Base-by-base conservation (phyloP, 2,329 filamentous ascomycete genomes). In the Fusarium sarcochroum region DNA sequence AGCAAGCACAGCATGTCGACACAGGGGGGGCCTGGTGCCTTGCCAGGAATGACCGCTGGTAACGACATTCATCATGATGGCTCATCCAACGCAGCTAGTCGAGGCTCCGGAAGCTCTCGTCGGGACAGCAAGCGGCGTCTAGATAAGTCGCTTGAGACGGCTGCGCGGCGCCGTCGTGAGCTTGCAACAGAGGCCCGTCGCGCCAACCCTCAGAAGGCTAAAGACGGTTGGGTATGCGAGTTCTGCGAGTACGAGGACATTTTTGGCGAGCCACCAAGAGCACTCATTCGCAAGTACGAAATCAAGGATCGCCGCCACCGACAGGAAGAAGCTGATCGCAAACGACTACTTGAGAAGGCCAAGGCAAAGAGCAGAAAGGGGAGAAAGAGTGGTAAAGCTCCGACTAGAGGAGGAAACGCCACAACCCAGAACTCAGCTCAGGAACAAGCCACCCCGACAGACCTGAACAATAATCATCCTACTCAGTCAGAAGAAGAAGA, bases 241-340 rank as follows among this genome's bases (percentile, higher is more conserved):
- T 98, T 98, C 77, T 99, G 96, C 83, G 96, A 99, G 79, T 99
- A 98, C 76, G 95, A 98, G 80, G 89, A 89, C 52, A 98, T 99
- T 49, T 98, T 97, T 77, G 95, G 95, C n/a, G 86, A 86, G 52
- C 92, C 92, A 4, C 96, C 96, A 0, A 87, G 89, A 72, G 93
- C 93, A 49, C 82, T 99, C 55, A 97, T 98, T 67, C 89, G 93
- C 40, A 90, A 94, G 66, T 99, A 98, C 76, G 96, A 99, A 80
- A 92, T 95, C 77, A 98, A 97, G 78, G 96, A 98, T 76, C 90
- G 93, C 35, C 91, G 92, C 63, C 90, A 93, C 76, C 90, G 93
- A 48, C 93, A 93, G 74, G 89, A 94, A 68, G 85, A 95, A 70
- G 93, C 92, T n/a, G 93, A 98, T 79, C 92, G 95, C 75, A 89